A percentile compares a stretch with the other conserved stretches of the same genome.
These are phyloP conservation scores for Yamadazyma dushanensis DNA, from an alignment of 1,139 yeast species.

Conservation along the genomic window DNA sequence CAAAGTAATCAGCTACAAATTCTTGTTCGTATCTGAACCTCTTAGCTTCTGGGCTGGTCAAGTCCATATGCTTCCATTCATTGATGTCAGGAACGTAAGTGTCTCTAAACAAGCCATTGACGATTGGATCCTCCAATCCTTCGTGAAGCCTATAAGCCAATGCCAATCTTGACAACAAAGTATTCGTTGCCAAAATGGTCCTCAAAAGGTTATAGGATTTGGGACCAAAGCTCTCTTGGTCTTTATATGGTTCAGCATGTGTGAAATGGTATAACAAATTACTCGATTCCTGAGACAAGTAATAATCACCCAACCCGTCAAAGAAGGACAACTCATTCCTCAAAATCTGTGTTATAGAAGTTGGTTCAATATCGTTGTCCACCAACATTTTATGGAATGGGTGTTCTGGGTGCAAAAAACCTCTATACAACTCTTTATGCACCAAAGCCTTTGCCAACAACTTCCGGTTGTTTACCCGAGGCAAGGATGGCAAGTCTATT, in stretches of 20 bases:
- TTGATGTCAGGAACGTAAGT: slow-evolving; percentile 26
- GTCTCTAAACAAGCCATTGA: slow-evolving; percentile 18
- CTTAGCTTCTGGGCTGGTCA: slow-evolving; percentile 21
- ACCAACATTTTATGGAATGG: slow-evolving; percentile 26
- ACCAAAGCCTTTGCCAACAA: slow-evolving; percentile 38
- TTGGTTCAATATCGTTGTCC: slow-evolving; percentile 17
- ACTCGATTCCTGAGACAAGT: slow-evolving; percentile 40
- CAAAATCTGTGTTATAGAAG: slow-evolving; percentile 24
- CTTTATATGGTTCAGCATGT: slow-evolving; percentile 18
- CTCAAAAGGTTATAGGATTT: slow-evolving; percentile 31
- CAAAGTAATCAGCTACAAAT: slow-evolving; percentile 46
- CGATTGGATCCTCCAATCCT: slow-evolving; percentile 35
- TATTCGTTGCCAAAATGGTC: slow-evolving; percentile 41
- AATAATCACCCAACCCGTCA: slow-evolving; percentile 48
- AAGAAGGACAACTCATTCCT: slow-evolving; percentile 42
- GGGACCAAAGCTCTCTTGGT: slow-evolving; percentile 15
- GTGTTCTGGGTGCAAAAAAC: slow-evolving; percentile 32
- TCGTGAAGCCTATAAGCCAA: slow-evolving; percentile 36
- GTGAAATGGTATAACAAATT: slow-evolving; percentile 35
- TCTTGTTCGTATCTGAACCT: slow-evolving; percentile 38
- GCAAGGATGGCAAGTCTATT: slow-evolving; percentile 38
- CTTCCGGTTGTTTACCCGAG: slow-evolving; percentile 30
- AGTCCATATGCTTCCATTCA: slow-evolving; percentile 20
- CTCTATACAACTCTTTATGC: slow-evolving; percentile 42
- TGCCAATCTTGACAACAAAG: slow-evolving; percentile 39